Percentiles rank a stretch among this genome's conserved stretches.
Conservation (phyloP, 129 eudicot species). For the Flaveria ramosissima region DNA sequence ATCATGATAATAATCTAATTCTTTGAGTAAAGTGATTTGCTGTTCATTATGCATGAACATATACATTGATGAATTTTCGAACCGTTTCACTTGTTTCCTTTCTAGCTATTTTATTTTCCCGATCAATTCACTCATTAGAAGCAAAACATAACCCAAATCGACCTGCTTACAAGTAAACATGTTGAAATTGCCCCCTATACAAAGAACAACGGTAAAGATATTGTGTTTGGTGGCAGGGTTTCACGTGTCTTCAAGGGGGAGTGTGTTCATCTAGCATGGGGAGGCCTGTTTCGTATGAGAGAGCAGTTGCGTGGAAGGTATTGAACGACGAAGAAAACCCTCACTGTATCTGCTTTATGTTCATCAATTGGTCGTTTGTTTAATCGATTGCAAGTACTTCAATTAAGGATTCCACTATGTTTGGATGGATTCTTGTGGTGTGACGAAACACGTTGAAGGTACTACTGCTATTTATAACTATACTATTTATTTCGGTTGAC, state of each 20-base stretch:
- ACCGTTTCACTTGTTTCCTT: neutral
- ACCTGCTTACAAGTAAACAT: neutral
- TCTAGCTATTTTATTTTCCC: neutral
- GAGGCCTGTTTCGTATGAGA: slow-evolving; percentile 81
- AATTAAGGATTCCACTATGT: neutral
- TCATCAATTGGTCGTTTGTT: slow-evolving; percentile 90
- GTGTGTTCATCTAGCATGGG: slow-evolving; percentile 98
- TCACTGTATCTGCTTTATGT: slow-evolving; percentile 89
- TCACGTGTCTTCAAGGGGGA: slow-evolving; percentile 85
- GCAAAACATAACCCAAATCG: neutral
- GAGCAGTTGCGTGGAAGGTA: slow-evolving; percentile 95
- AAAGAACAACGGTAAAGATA: neutral
- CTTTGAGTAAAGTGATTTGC: neutral
- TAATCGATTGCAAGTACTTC: slow-evolving; percentile 9
- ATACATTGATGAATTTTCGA: neutral
- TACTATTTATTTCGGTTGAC: neutral
- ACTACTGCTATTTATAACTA: slow-evolving; percentile 24
- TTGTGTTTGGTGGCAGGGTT: slow-evolving; percentile 54
- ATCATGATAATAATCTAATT: neutral
- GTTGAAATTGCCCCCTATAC: neutral
- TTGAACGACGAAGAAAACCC: slow-evolving; percentile 75
- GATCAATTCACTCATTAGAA: neutral
- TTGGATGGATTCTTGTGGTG: slow-evolving; percentile 26
- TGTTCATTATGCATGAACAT: neutral
- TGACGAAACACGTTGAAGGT: slow-evolving; percentile 10